These are phyloP conservation scores for Colletotrichum noveboracense DNA, from an alignment of 2,329 filamentous ascomycete genomes.

Conservation along the genomic window DNA sequence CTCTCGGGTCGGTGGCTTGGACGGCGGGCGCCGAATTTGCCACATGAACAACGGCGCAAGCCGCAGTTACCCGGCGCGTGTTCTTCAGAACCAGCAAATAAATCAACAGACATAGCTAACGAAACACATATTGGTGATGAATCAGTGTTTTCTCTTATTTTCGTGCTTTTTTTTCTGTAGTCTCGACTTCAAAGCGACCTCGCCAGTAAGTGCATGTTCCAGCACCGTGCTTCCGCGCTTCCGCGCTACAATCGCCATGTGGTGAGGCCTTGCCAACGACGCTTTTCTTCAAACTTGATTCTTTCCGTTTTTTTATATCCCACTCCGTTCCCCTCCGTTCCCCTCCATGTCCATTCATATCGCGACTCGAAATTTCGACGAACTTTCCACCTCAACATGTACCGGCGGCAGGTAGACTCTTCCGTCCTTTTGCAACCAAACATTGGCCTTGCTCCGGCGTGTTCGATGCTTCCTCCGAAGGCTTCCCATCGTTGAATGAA, in stretches of 20 bases:
- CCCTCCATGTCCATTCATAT: not conserved
- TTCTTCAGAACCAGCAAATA: not conserved
- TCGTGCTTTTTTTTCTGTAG: not conserved
- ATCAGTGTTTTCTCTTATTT: not conserved
- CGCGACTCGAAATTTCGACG: not conserved
- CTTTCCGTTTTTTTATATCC: not conserved
- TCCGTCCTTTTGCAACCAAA: not conserved
- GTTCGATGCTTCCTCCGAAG: not conserved
- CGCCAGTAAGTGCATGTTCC: not conserved
- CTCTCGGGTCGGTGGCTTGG: not conserved
- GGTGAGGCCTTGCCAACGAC: not conserved
- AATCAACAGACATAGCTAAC: not conserved
- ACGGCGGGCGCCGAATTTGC: not conserved
- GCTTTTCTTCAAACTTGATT: not conserved
- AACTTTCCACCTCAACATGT: not conserved
- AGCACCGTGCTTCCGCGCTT: not conserved
- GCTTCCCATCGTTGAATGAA: not conserved
- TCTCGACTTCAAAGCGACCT: not conserved
- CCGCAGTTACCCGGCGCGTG: not conserved
- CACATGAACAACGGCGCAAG: not conserved
- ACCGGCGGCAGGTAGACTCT: not conserved
- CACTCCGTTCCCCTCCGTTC: not conserved
- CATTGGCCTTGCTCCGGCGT: not conserved
- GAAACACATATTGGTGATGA: not conserved
- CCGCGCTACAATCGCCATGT: not conserved